phyloP scores from a whole-genome alignment of 2,329 filamentous ascomycete species.

The Alternaria sp. region DNA sequence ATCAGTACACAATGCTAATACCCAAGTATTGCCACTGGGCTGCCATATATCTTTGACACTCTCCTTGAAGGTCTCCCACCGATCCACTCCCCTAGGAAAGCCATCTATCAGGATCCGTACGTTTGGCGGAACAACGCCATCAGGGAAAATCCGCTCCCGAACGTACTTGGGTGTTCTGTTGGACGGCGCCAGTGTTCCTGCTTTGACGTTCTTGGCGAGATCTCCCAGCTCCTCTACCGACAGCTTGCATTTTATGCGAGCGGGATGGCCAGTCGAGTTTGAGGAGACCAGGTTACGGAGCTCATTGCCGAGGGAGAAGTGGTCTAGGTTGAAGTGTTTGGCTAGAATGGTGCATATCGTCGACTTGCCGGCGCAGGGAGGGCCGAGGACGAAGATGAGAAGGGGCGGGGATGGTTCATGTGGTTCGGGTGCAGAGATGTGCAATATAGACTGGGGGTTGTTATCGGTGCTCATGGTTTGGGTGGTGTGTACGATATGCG shows the following conservation, averaged over 20 bases:
- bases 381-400: constrained; percentile 13
- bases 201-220: background rate
- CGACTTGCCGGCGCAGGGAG: constrained; percentile 19
- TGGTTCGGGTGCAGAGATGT: background rate
- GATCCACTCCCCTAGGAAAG: constrained; percentile 10
- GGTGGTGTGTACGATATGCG: background rate
- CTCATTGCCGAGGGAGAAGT: constrained; percentile 18
- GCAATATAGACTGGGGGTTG: background rate
- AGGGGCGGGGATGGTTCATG: background rate
- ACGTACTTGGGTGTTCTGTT: constrained; percentile 10
- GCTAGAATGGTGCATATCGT: constrained; percentile 13
- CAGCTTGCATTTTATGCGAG: constrained; percentile 9
- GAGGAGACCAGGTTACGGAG: constrained; percentile 9
- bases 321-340: constrained; percentile 7
- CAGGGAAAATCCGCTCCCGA: constrained; percentile 10
- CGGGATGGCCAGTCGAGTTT: background rate
- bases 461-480: background rate
- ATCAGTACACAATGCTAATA: constrained; percentile 5
- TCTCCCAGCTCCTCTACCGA: constrained; percentile 1
- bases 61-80: constrained; percentile 11
- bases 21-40: background rate
- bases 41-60: constrained; percentile 2
- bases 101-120: constrained; percentile 15
- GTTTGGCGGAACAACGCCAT: background rate
- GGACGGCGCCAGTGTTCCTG: constrained; percentile 7